Conservation (phyloP, 1,284 basidiomycete species). For the Sporisorium scitamineum region DNA sequence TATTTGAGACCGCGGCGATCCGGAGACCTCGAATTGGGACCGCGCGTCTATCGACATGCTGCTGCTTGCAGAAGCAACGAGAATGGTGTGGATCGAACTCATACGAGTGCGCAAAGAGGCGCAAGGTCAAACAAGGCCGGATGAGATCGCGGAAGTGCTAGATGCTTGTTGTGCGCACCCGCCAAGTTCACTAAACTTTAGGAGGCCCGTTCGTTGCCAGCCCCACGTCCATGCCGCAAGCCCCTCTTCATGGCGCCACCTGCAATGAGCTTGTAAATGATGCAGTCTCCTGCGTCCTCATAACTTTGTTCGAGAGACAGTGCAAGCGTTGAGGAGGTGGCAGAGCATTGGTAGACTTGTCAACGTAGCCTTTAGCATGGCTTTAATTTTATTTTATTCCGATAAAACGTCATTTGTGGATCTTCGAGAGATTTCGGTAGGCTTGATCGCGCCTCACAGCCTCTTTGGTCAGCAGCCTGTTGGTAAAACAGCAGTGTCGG, state of each 20-base stretch:
- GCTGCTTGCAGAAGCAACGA: neutral
- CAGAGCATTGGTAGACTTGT: neutral
- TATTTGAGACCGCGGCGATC: neutral
- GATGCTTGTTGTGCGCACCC: neutral
- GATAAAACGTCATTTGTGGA: neutral
- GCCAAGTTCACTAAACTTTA: neutral
- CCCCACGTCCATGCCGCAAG: neutral
- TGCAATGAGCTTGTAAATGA: neutral
- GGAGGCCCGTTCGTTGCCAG: neutral
- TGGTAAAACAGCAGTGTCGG: neutral
- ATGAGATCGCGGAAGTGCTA: neutral
- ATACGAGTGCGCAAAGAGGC: neutral
- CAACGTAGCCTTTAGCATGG: neutral
- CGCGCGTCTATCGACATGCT: neutral
- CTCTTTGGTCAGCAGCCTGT: neutral
- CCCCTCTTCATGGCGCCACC: neutral
- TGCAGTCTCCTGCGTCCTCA: neutral
- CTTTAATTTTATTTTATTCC: neutral
- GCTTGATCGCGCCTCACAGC: neutral
- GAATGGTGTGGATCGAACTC: neutral
- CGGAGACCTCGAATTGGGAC: constrained; percentile 3
- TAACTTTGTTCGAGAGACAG: neutral
- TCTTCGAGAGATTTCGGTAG: neutral
- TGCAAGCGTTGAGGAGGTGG: neutral
- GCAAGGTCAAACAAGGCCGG: neutral